Percentiles rank a stretch among this genome's conserved stretches.
Conservation (phyloP, 495 filamentous ascomycete genomes). For the Talaromyces borbonicus region DNA sequence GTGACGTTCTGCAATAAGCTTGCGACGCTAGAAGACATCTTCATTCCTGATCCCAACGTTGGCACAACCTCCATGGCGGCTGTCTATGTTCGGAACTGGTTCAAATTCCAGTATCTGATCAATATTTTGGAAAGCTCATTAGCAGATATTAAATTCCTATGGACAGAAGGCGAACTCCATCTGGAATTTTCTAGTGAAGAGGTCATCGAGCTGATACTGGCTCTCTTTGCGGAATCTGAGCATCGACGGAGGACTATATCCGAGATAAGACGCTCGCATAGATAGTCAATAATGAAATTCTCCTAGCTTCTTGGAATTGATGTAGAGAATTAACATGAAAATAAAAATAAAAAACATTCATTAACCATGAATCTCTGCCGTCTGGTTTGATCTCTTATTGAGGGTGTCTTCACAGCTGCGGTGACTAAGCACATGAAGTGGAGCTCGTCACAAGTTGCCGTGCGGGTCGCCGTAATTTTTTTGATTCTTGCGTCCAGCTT, state of each 20-base stretch:
- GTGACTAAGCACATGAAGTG: background rate
- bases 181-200: constrained; percentile 77
- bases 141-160: constrained; percentile 79
- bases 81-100: constrained; percentile 74
- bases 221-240: constrained; percentile 84
- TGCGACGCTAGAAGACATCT: constrained; percentile 63
- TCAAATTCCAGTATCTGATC: constrained; percentile 78
- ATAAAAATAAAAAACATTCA: background rate
- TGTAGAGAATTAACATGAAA: constrained; percentile 17
- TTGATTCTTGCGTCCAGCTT: constrained; percentile 20
- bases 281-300: background rate
- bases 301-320: background rate
- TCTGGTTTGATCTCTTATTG: background rate
- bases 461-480: constrained; percentile 39
- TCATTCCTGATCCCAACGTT: constrained; percentile 46
- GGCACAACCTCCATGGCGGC: constrained; percentile 54
- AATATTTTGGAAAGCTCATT: constrained; percentile 87
- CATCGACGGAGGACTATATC: constrained; percentile 64
- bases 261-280: constrained; percentile 53
- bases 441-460: constrained; percentile 7
- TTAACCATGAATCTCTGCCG: too few relatives aligned
- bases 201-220: constrained; percentile 76
- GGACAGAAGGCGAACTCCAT: constrained; percentile 75
- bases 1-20: constrained; percentile 62
- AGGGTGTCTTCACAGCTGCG: too few relatives aligned